These are phyloP conservation scores for Fusarium nematophilum DNA, from an alignment of 2,329 filamentous ascomycete species.

Conservation along the genomic window DNA sequence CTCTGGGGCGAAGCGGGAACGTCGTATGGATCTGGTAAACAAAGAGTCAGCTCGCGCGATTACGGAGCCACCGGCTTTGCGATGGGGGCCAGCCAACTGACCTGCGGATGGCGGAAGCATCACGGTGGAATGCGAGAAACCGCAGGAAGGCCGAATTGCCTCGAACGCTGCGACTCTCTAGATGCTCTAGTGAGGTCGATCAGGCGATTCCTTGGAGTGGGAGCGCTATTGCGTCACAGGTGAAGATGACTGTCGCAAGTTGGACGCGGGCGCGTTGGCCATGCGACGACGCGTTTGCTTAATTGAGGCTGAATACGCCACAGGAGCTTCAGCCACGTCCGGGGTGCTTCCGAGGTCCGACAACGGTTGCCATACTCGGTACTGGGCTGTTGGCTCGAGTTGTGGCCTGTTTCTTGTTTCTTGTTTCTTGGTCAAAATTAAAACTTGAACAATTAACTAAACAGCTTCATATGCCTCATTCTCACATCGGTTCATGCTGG, in stretches of 20 bases:
- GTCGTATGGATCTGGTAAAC: slow-evolving; percentile 39
- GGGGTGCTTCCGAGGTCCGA: not conserved
- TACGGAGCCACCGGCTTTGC: not conserved
- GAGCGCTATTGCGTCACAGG: slow-evolving; percentile 38
- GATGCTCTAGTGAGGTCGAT: not conserved
- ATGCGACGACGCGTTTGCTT: slow-evolving; percentile 34
- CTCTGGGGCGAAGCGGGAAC: slow-evolving; percentile 35
- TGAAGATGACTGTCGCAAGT: slow-evolving; percentile 37
- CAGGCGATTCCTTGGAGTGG: not conserved
- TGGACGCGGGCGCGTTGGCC: slow-evolving; percentile 33
- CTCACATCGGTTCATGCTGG: too few relatives aligned
- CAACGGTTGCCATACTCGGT: too few relatives aligned
- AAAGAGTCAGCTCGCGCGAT: slow-evolving; percentile 12
- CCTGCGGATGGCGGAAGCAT: slow-evolving; percentile 30
- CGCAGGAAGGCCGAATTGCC: slow-evolving; percentile 8
- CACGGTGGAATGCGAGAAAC: not conserved
- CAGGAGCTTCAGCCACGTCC: slow-evolving; percentile 25
- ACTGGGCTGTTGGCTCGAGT: too few relatives aligned
- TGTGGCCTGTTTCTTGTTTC: too few relatives aligned
- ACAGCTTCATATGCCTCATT: too few relatives aligned
- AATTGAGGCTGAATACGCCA: slow-evolving; percentile 25
- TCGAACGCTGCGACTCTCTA: not conserved
- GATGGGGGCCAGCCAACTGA: slow-evolving; percentile 6
- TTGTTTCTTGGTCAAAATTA: too few relatives aligned
- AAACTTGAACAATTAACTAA: too few relatives aligned